phyloP scores from a whole-genome alignment of 2,329 filamentous ascomycete species.

The Rutstroemia sp. region DNA sequence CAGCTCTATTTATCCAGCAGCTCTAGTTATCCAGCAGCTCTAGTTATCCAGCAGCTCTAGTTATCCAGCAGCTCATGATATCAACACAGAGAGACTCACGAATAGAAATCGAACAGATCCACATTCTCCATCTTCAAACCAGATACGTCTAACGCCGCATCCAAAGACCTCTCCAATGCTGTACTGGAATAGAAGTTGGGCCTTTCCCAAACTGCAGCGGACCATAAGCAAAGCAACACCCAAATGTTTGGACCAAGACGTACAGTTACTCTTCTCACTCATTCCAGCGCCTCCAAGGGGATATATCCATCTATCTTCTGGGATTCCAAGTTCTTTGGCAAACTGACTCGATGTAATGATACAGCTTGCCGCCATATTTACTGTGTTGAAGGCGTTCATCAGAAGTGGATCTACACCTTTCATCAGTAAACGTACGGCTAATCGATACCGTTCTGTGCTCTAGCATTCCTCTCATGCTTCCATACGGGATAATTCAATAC shows the following conservation, averaged over 20 bases:
- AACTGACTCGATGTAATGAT: conserved; percentile 50
- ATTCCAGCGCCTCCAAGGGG: conserved; percentile 57
- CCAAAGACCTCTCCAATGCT: conserved; percentile 49
- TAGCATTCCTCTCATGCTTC: conserved; percentile 2
- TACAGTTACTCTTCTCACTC: conserved; percentile 48
- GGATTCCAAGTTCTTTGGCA: conserved; percentile 47
- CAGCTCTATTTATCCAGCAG: no score
- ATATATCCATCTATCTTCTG: conserved; percentile 53
- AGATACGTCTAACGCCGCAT: conserved; percentile 43
- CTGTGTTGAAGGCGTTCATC: conserved; percentile 66
- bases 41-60: no score
- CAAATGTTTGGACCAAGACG: not conserved
- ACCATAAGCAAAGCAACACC: not conserved
- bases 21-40: no score
- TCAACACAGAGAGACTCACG: conserved; percentile 31
- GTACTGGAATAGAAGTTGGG: conserved; percentile 51
- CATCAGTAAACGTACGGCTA: no score
- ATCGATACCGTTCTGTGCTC: no score
- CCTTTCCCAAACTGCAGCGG: conserved; percentile 49
- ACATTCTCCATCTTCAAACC: conserved; percentile 42
- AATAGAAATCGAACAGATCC: conserved; percentile 58
- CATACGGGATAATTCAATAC: conserved; percentile 17
- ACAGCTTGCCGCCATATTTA: conserved; percentile 55
- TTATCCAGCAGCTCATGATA: no score
- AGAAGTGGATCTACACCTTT: conserved; percentile 48